Base-by-base conservation (phyloP, 2,329 filamentous ascomycete genomes). In the Clonostachys sp. region DNA sequence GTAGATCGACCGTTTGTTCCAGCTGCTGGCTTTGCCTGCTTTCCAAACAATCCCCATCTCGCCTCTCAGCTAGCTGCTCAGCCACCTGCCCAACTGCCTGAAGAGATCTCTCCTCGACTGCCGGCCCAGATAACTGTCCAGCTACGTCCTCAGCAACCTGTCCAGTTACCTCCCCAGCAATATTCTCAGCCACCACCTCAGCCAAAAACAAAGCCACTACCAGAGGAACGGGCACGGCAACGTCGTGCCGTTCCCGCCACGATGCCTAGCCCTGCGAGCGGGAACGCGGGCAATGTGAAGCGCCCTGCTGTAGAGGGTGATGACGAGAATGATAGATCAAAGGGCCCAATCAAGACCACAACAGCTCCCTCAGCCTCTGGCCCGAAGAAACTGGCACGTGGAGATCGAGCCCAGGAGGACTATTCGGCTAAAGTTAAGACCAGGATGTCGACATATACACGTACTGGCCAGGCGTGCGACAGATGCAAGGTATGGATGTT, bases 381-480 rank as follows among this genome's bases (percentile, higher is more conserved):
- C 49, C 78, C 75, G 61, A 57, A 67, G 53, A 80, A 78, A 62
- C 59, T 76, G 48, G 68, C 75, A 38, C 66, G 73, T n/a, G 57
- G 76, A 17, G 75, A 79, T 41, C 70, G 70, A 47, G 65, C 66
- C 5, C 57, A 65, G 20, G 71, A 75, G 44, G 75, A 79, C 53
- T 81, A 80, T 52, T 81, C 77, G 5, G 72, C 65, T 48, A 73
- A 77, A 34, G 75, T 81, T 53, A 80, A 80, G 67, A 77, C 65
- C 57, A 74, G 77, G 47, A 63, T 81, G 41, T 73, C 75, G 53
- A 73, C 75, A 5, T 79, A 79, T 53, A 78, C 76, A 17, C 71
- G 78, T 48, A 95, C 89, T 0, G 89, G 89, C 10, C 89, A 95
- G 69, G 89, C 89, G 34, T 95, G 89, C 74, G 89, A 95, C 67